phyloP scores from a whole-genome alignment of 1,284 basidiomycete genomes.

The Ceratobasidium theobromae region DNA sequence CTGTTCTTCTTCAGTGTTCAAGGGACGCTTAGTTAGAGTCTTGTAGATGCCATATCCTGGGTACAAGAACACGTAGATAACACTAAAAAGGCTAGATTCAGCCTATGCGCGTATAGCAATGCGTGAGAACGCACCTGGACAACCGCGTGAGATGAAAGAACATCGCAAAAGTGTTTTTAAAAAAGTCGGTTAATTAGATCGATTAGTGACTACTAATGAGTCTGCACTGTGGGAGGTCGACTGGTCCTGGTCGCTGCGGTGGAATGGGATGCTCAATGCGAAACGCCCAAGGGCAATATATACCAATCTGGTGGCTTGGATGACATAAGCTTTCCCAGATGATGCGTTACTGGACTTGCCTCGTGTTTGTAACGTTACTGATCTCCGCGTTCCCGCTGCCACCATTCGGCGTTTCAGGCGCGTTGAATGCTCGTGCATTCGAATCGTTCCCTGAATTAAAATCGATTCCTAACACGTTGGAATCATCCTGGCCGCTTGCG shows the following conservation, averaged over 20 bases:
- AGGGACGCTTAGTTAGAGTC: slow-evolving; percentile 56
- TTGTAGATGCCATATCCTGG: slow-evolving; percentile 49
- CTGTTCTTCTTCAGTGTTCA: slow-evolving; percentile 1
- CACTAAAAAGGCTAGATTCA: slow-evolving; percentile 8
- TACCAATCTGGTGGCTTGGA: not conserved
- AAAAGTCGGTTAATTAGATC: not conserved
- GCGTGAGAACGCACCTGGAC: not conserved
- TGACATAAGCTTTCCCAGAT: not conserved
- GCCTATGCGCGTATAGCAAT: not conserved
- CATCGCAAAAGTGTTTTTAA: not conserved
- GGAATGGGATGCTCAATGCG: slow-evolving; percentile 21
- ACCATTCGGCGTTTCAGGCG: too few species aligned
- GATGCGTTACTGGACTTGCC: not conserved
- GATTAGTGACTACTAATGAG: not conserved
- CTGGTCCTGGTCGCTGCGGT: too few species aligned
- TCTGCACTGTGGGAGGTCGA: not conserved
- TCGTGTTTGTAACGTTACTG: not conserved
- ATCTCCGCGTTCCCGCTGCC: not conserved
- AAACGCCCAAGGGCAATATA: slow-evolving; percentile 24
- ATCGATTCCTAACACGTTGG: too few species aligned
- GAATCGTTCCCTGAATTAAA: too few species aligned
- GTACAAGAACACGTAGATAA: slow-evolving; percentile 43
- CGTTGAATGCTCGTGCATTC: too few species aligned
- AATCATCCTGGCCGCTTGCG: too few species aligned
- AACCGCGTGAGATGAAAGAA: slow-evolving; percentile 3